These are phyloP conservation scores for Acacia melanoxylon DNA, from an alignment of 306 rosid genomes.

Conservation along the genomic window DNA sequence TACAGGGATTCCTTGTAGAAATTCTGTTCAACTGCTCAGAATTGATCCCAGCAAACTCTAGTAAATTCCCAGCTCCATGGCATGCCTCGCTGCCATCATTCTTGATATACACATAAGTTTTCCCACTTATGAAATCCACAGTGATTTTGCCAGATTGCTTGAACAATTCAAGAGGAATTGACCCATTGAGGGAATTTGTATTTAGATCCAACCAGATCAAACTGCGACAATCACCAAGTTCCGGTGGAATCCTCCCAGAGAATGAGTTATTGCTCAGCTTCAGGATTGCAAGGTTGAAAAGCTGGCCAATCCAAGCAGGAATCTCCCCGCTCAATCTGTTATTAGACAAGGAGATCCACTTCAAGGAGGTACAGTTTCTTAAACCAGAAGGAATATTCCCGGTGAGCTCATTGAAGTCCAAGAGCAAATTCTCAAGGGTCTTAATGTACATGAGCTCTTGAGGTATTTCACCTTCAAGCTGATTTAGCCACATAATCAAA, in stretches of 20 bases:
- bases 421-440: conserved; percentile 71
- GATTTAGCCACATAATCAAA: conserved; percentile 79
- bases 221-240: conserved; percentile 85
- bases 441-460: conserved; percentile 54
- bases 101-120: conserved; percentile 77
- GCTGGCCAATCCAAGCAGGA: conserved; percentile 68
- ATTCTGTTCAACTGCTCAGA: conserved; percentile 53
- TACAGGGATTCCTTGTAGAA: conserved; percentile 84
- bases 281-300: conserved; percentile 69
- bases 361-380: conserved; percentile 72
- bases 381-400: conserved; percentile 75
- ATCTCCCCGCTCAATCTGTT: conserved; percentile 71
- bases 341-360: conserved; percentile 88
- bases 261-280: conserved; percentile 88
- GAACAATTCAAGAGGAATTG: conserved; percentile 66
- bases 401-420: conserved; percentile 72
- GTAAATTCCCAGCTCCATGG: conserved; percentile 95
- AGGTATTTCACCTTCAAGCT: conserved; percentile 76
- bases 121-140: conserved; percentile 65
- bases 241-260: conserved; percentile 65
- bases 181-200: conserved; percentile 62
- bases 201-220: conserved; percentile 95
- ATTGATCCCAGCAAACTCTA: conserved; percentile 85
- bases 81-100: conserved; percentile 91
- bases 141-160: conserved; percentile 81